Evolutionary conservation across 495 filamentous ascomycete genomes (phyloP), one percentile per base, ranked within the genome.

Genomic region (Hypoxylon fuscum): DNA sequence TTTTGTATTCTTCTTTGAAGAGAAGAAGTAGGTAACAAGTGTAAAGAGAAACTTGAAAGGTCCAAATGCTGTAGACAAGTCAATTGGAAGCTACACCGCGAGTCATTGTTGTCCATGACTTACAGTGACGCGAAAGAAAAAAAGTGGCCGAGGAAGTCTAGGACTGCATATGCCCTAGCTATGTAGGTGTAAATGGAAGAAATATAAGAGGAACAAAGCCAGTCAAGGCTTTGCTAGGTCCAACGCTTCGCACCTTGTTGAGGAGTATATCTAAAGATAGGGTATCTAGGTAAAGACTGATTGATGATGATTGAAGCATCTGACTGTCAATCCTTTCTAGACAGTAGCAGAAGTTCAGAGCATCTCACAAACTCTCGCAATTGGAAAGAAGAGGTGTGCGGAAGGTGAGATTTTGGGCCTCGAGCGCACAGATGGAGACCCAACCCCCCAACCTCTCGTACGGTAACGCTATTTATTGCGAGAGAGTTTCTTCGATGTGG

Each of bases 51-150:
- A 61, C 51, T 12, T 51, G 56, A 60, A 57, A 61, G 56, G 25
- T 55, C 46, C 46, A 71, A 71, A 65, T 21, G 68, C 68, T 71
- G 48, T 15, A 52, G 35, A 25, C 22, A 47, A 43, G 68, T 71
- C 43, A 71, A 68, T 66, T 57, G 54, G 47, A 55, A 44, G 46
- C 52, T 45, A 65, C 50, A 50, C 22, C 17, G 23, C 60, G 43
- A 60, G 52, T 54, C 45, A 46, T 58, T 58, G 29, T 55, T 32
- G 41, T 21, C 44, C 40, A 52, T 54, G 55, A 68, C 68, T 71
- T 71, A 71, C 68, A 71, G 55, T 62, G 68, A 68, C 57, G 62
- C 45, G 62, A 69, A 69, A 55, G 42, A 44, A 60, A 44, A 60
- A 65, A 57, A 41, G 17, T 12, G 34, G 12, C 21, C 20, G 22